Evolutionary conservation across 208 protist species (phyloP).

Genomic region (Porcisia hertigi): DNA sequence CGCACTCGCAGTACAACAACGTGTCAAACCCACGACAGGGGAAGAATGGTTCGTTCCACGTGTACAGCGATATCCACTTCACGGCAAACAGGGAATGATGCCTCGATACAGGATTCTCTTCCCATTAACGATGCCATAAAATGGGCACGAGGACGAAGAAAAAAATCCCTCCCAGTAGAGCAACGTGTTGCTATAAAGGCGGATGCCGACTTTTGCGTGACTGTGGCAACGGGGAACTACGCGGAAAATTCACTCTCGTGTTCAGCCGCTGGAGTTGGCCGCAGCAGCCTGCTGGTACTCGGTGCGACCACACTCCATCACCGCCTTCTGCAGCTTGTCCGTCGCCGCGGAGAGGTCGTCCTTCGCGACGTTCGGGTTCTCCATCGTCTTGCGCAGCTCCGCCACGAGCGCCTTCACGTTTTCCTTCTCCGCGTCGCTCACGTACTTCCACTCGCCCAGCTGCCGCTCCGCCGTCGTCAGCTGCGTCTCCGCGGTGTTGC

Average conservation of each 20-base stretch:
- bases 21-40: not conserved
- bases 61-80: not conserved
- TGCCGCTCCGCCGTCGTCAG: slow-evolving; percentile 71
- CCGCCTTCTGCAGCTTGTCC: slow-evolving; percentile 84
- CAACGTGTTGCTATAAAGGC: no score
- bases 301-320: slow-evolving; percentile 78
- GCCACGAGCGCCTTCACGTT: slow-evolving; percentile 50
- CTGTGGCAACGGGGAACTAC: no score
- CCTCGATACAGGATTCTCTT: not conserved
- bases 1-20: not conserved
- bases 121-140: not conserved
- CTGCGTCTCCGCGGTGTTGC: slow-evolving; percentile 85
- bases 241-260: no score
- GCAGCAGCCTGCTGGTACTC: slow-evolving; percentile 82
- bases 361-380: slow-evolving; percentile 68
- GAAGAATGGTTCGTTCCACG: not conserved
- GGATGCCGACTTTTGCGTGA: no score
- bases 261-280: slow-evolving; percentile 33
- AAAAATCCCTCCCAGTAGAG: no score
- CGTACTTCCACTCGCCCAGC: slow-evolving; percentile 87
- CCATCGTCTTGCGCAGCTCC: slow-evolving; percentile 66
- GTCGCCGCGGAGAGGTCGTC: slow-evolving; percentile 57
- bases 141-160: no score
- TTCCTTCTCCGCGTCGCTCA: slow-evolving; percentile 76
- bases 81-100: not conserved